Conservation (phyloP, 805 yeast genomes). For the Cyberlindnera veronae region DNA sequence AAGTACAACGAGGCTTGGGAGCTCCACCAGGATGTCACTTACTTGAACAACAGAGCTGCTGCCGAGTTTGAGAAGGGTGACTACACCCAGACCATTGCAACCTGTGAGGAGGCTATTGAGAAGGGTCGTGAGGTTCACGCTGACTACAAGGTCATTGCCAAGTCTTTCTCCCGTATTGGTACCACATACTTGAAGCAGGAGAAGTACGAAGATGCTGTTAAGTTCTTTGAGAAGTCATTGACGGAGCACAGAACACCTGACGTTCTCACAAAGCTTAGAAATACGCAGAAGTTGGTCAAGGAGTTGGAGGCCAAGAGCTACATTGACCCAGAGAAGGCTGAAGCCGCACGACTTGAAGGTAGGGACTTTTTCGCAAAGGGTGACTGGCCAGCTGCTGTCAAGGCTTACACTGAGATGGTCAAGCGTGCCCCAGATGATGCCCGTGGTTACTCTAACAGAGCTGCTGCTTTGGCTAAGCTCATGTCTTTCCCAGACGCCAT, state of each 20-base stretch:
- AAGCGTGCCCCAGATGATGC: constrained; percentile 97
- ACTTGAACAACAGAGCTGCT: constrained; percentile 93
- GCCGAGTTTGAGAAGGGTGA: constrained; percentile 97
- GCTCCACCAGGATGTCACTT: constrained; percentile 77
- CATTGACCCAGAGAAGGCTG: constrained; percentile 88
- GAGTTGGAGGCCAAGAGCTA: constrained; percentile 72
- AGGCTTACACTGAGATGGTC: constrained; percentile 91
- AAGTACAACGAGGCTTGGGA: constrained; percentile 86
- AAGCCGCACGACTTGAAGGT: constrained; percentile 91
- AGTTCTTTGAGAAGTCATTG: constrained; percentile 80
- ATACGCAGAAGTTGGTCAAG: constrained; percentile 83
- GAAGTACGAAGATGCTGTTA: constrained; percentile 69
- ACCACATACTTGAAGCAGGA: constrained; percentile 72
- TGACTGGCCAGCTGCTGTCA: constrained; percentile 96
- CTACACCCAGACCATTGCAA: constrained; percentile 75
- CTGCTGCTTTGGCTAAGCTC: constrained; percentile 91
- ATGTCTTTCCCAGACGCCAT: constrained; percentile 98
- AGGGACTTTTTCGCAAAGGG: constrained; percentile 83
- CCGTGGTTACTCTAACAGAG: constrained; percentile 96
- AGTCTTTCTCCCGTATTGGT: constrained; percentile 91
- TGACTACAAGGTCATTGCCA: constrained; percentile 88
- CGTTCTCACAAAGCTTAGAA: constrained; percentile 79
- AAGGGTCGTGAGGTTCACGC: constrained; percentile 88
- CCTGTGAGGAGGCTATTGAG: constrained; percentile 81
- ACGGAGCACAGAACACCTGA: constrained; percentile 98